Conservation (phyloP, 78 protist genomes). For the Dictyostelium citrinum region DNA sequence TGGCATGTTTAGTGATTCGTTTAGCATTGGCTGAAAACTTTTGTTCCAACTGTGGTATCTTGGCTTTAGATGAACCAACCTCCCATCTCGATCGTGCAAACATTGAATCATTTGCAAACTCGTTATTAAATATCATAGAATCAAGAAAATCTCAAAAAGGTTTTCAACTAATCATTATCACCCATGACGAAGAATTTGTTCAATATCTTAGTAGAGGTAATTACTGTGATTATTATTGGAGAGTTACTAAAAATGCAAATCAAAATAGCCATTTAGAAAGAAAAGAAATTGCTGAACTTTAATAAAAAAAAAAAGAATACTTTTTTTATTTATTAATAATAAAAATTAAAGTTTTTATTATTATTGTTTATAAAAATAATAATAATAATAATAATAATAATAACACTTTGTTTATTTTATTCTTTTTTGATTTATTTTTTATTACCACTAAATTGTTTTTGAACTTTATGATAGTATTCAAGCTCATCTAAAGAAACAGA, state of each 20-base stretch:
- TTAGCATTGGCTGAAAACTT: conserved; percentile 99
- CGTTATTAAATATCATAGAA: conserved; percentile 83
- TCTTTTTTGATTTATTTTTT: not conserved
- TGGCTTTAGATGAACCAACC: conserved; percentile 99
- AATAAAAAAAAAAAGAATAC: not conserved
- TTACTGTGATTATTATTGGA: conserved; percentile 77
- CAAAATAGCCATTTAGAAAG: conserved; percentile 51
- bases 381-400: too few relatives aligned
- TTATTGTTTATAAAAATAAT: not conserved
- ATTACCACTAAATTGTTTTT: conserved; percentile 33
- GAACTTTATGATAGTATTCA: conserved; percentile 53
- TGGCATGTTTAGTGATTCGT: conserved; percentile 98
- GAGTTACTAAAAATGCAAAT: conserved; percentile 51
- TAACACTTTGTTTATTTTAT: too few relatives aligned
- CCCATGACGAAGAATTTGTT: conserved; percentile 99
- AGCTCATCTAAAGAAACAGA: conserved; percentile 77
- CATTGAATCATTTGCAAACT: conserved; percentile 89
- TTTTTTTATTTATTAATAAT: not conserved
- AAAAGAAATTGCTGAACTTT: conserved; percentile 57
- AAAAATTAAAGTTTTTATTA: not conserved
- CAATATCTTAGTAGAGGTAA: conserved; percentile 61
- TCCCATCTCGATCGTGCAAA: conserved; percentile 98
- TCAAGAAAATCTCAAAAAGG: conserved; percentile 79
- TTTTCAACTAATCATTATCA: conserved; percentile 98
- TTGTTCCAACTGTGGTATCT: conserved; percentile 97